Evolutionary conservation across 208 protist genomes (phyloP).

Genomic region (Histomonas meleagridis): DNA sequence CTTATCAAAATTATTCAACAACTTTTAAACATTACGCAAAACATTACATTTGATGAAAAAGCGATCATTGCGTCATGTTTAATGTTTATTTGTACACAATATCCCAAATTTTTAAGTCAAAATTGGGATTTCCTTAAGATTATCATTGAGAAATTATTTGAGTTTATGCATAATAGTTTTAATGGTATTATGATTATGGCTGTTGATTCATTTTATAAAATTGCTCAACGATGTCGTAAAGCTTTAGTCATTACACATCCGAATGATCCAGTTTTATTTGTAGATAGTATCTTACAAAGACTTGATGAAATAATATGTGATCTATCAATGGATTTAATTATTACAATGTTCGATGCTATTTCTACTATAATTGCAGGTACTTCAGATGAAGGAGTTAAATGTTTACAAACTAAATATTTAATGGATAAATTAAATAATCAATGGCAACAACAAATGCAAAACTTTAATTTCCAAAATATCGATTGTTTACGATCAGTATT

Average conservation of each 20-base stretch:
- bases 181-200: neutral
- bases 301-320: neutral
- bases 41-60: neutral
- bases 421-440: neutral
- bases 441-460: neutral
- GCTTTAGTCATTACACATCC: neutral
- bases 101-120: neutral
- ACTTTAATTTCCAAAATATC: neutral
- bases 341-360: neutral
- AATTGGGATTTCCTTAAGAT: neutral
- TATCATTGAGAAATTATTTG: neutral
- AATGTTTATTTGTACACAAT: neutral
- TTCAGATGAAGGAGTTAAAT: neutral
- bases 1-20: neutral
- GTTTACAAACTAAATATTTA: neutral
- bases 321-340: neutral
- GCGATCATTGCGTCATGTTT: neutral
- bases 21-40: neutral
- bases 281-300: neutral
- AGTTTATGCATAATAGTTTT: conserved; percentile 18
- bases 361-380: neutral
- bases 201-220: neutral
- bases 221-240: neutral
- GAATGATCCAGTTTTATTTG: neutral
- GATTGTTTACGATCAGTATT: neutral